phyloP scores from a whole-genome alignment of 2,329 filamentous ascomycete genomes.

The Raffaelea ambrosiae region DNA sequence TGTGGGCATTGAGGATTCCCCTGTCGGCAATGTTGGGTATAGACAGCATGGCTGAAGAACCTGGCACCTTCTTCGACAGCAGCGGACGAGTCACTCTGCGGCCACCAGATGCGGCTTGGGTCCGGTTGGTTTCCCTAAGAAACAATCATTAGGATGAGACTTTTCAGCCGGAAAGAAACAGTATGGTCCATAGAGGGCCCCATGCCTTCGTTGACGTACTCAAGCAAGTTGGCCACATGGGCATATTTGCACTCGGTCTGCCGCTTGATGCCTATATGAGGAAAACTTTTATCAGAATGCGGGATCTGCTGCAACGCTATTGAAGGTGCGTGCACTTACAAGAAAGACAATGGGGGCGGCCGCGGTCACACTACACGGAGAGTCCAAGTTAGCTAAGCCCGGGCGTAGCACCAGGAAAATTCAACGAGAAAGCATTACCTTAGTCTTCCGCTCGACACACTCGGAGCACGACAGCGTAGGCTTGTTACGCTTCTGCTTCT shows the following conservation, averaged over 20 bases:
- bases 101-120: conserved; percentile 34
- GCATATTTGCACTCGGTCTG: conserved; percentile 71
- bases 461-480: conserved; percentile 71
- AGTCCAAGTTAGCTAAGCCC: conserved; percentile 1
- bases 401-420: too few species aligned
- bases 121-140: conserved; percentile 47
- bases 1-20: conserved; percentile 35
- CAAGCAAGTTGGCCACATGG: conserved; percentile 65
- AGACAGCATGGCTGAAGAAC: conserved; percentile 26
- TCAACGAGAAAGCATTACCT: too few species aligned
- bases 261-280: conserved; percentile 56
- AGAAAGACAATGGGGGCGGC: conserved; percentile 58
- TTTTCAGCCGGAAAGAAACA: neutral
- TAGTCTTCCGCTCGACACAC: conserved; percentile 76
- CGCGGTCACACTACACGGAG: conserved; percentile 58
- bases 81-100: conserved; percentile 49
- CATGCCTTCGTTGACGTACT: conserved; percentile 55
- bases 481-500: conserved; percentile 80
- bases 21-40: conserved; percentile 50
- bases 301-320: too few species aligned
- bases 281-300: too few species aligned
- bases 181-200: neutral
- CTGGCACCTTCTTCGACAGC: conserved; percentile 37
- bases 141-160: too few species aligned
- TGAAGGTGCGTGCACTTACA: conserved; percentile 42